These are phyloP conservation scores for Claviceps sp. DNA, from an alignment of 2,329 filamentous ascomycete genomes.

Conservation along the genomic window DNA sequence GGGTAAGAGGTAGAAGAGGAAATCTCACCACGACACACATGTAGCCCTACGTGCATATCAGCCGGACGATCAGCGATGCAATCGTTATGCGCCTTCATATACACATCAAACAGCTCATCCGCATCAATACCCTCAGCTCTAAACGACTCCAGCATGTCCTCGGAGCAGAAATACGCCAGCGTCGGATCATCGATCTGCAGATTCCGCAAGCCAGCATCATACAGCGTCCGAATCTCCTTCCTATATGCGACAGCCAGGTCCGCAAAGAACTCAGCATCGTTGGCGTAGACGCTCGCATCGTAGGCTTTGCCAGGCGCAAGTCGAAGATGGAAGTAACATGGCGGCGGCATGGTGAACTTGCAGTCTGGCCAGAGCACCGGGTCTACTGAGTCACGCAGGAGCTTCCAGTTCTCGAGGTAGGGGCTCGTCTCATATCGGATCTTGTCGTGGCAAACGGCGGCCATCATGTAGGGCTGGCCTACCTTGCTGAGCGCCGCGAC, in stretches of 20 bases:
- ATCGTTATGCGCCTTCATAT: slow-evolving; percentile 63
- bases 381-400: slow-evolving; percentile 31
- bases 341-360: slow-evolving; percentile 55
- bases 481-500: slow-evolving; percentile 25
- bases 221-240: slow-evolving; percentile 39
- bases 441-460: slow-evolving; percentile 27
- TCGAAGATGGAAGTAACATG: slow-evolving; percentile 51
- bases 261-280: slow-evolving; percentile 41
- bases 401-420: slow-evolving; percentile 29
- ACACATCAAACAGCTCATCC: slow-evolving; percentile 53
- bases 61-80: slow-evolving; percentile 46
- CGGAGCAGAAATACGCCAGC: slow-evolving; percentile 52
- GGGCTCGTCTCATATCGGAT: slow-evolving; percentile 27
- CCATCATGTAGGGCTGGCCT: slow-evolving; percentile 25
- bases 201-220: slow-evolving; percentile 40
- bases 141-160: slow-evolving; percentile 49
- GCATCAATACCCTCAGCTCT: slow-evolving; percentile 44
- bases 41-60: slow-evolving; percentile 59
- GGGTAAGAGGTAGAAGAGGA: slow-evolving; percentile 15
- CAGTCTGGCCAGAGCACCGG: slow-evolving; percentile 46
- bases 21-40: slow-evolving; percentile 34
- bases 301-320: slow-evolving; percentile 40
- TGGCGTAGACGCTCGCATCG: slow-evolving; percentile 35
- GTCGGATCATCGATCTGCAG: slow-evolving; percentile 52
- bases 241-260: slow-evolving; percentile 44